phyloP scores from a whole-genome alignment of 2,329 filamentous ascomycete genomes.

The Claviceps sp. region DNA sequence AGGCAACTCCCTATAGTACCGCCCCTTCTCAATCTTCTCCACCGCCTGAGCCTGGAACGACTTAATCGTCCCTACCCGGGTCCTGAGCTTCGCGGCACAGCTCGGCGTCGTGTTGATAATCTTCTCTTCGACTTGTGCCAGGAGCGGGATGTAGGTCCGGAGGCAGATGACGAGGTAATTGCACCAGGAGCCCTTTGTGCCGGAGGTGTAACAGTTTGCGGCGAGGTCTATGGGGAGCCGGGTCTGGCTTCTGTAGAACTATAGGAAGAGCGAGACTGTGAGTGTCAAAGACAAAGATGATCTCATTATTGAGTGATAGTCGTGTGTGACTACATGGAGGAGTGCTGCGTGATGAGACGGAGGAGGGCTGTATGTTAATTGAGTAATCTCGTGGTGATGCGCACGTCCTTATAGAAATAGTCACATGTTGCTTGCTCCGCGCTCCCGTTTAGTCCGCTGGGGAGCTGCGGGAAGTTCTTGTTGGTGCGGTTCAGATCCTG shows the following conservation, averaged over 20 bases:
- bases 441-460: neutral
- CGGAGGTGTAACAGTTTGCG: neutral
- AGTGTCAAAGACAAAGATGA: too few species aligned
- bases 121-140: neutral
- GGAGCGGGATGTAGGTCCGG: constrained; percentile 1
- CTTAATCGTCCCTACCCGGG: neutral
- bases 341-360: neutral
- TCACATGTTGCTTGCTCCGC: neutral
- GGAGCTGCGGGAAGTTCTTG: neutral
- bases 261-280: too few species aligned
- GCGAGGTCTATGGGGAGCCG: neutral
- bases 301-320: too few species aligned
- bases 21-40: neutral
- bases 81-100: neutral
- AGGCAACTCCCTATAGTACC: neutral
- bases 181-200: neutral
- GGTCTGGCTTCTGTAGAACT: neutral
- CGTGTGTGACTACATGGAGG: too few species aligned
- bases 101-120: neutral
- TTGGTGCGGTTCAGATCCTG: neutral
- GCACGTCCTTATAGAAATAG: neutral
- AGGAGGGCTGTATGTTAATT: too few species aligned
- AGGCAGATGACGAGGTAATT: neutral
- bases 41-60: neutral
- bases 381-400: too few species aligned